Evolutionary conservation across 1,284 basidiomycete species (phyloP).

Genomic region (Takashimella tepidaria): DNA sequence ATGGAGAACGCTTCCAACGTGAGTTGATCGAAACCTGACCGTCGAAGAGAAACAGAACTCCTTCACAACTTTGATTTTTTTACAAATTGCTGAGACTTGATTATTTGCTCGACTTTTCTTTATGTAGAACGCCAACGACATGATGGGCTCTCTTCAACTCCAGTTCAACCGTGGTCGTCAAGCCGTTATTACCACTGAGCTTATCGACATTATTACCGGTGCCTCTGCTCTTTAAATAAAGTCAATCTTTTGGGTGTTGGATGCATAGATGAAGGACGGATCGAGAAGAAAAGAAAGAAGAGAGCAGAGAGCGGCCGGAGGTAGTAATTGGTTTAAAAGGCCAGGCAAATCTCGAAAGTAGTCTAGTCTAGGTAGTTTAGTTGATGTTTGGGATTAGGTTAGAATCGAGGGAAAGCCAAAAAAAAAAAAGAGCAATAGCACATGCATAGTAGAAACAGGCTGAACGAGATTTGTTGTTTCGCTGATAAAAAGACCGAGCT

Average conservation of each 20-base stretch:
- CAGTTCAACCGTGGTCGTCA: conserved; percentile 99
- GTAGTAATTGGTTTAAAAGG: background rate
- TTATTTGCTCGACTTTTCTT: background rate
- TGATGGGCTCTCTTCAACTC: conserved; percentile 81
- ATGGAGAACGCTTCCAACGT: conserved; percentile 99
- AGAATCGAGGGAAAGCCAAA: background rate
- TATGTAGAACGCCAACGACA: conserved; percentile 84
- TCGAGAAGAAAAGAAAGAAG: no score
- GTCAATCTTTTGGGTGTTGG: no score
- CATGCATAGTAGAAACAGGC: background rate
- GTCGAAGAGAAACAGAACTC: no score
- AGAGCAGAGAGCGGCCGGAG: no score
- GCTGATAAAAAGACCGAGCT: no score
- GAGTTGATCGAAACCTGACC: conserved; percentile 11
- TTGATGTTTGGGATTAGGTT: background rate
- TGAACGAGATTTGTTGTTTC: no score
- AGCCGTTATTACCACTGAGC: conserved; percentile 66
- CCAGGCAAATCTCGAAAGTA: background rate
- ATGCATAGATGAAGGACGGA: no score
- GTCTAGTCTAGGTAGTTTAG: no score
- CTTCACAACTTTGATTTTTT: background rate
- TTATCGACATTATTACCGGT: conserved; percentile 27
- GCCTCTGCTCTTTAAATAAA: conserved; percentile 21
- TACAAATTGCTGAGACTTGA: background rate
- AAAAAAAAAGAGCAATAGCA: background rate